Conservation (phyloP, 306 rosid species). For the Castanopsis chinensis region DNA sequence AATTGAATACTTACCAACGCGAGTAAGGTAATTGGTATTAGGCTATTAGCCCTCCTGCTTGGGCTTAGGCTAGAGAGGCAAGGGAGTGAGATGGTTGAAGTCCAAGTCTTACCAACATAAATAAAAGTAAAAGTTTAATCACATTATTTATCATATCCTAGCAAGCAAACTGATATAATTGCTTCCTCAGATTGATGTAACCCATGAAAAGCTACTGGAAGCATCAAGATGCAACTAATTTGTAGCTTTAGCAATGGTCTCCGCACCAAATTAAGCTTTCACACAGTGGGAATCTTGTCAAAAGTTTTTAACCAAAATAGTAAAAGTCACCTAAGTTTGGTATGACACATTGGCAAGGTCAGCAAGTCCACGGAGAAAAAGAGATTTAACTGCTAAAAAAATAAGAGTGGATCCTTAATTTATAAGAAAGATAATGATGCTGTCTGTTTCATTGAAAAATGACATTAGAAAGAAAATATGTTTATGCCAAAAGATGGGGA, state of each 20-base stretch:
- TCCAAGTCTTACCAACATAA: not conserved
- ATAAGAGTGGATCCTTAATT: not conserved
- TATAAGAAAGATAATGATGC: constrained; percentile 1
- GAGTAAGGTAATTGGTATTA: not conserved
- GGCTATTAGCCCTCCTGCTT: not conserved
- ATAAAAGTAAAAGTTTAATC: not conserved
- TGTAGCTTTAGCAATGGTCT: not conserved
- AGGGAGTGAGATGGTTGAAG: not conserved
- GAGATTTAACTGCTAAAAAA: not conserved
- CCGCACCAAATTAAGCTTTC: not conserved
- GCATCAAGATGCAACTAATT: not conserved
- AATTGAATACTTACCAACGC: too few species aligned
- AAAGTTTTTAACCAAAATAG: not conserved
- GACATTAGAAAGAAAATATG: not conserved
- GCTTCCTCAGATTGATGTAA: not conserved
- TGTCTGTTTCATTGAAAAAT: not conserved
- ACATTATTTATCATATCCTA: not conserved
- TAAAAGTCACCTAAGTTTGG: not conserved
- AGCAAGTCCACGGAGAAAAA: not conserved
- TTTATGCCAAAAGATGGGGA: not conserved
- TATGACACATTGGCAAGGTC: not conserved
- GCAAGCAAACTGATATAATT: not conserved
- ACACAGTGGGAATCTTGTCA: not conserved
- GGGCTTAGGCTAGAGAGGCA: not conserved
- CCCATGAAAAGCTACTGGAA: not conserved